These are phyloP conservation scores for Emergomyces pasteurianus DNA, from an alignment of 2,329 filamentous ascomycete genomes.

Conservation along the genomic window DNA sequence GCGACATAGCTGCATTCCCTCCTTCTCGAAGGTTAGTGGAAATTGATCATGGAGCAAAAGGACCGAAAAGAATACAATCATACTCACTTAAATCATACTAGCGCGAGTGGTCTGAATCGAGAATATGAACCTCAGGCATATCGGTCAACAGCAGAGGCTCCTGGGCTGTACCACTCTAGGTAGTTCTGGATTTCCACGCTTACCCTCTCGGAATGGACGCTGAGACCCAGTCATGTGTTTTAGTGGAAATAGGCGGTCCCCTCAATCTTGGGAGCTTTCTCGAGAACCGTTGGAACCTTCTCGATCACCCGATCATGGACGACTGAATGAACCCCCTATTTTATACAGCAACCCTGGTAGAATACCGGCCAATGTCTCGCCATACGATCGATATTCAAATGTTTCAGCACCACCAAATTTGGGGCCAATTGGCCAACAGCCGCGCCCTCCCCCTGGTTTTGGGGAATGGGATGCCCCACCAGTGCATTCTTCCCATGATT, in stretches of 20 bases:
- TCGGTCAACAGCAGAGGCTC: conserved; percentile 1
- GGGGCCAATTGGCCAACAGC: conserved; percentile 20
- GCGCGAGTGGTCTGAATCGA: conserved; percentile 6
- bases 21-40: conserved; percentile 11
- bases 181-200: conserved; percentile 1
- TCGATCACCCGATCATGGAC: conserved; percentile 13
- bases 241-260: conserved; percentile 7
- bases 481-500: conserved; percentile 20
- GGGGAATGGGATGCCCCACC: conserved; percentile 23
- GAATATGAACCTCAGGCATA: conserved; percentile 4
- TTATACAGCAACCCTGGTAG: conserved; percentile 16
- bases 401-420: conserved; percentile 19
- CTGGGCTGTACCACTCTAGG: conserved; percentile 4
- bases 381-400: conserved; percentile 19
- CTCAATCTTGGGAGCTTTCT: conserved; percentile 6
- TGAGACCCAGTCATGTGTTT: conserved; percentile 1
- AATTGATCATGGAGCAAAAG: neutral
- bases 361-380: conserved; percentile 17
- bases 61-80: neutral
- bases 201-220: neutral
- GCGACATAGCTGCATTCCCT: conserved; percentile 8
- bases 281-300: conserved; percentile 9
- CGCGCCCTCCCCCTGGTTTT: conserved; percentile 20
- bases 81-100: conserved; percentile 6
- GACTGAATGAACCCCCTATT: conserved; percentile 22